A percentile compares a stretch with the other conserved stretches of the same genome.
phyloP scores from a whole-genome alignment of 257 asterid genomes.

The Solanum phureja region DNA sequence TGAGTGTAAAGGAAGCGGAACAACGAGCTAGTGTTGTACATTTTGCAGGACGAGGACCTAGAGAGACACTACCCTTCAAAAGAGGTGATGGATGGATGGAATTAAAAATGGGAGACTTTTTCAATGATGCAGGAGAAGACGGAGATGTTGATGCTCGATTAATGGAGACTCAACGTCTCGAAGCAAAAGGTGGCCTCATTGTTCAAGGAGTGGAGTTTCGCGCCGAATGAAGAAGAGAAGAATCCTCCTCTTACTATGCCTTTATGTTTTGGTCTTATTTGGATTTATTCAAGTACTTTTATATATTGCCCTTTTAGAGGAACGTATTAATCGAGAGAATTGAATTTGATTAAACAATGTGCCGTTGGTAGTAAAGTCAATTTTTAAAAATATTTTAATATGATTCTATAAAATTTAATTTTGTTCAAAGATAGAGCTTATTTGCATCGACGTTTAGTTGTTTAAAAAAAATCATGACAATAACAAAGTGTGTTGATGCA shows the following conservation, averaged over 20 bases:
- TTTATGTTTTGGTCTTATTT: background rate
- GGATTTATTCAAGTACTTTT: background rate
- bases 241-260: background rate
- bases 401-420: background rate
- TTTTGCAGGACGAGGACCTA: constrained; percentile 7
- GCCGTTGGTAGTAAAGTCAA: too few species aligned
- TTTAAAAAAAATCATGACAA: background rate
- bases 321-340: background rate
- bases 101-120: constrained; percentile 40
- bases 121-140: background rate
- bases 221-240: constrained; percentile 8
- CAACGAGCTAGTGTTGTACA: background rate
- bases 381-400: background rate
- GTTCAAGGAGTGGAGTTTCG: constrained; percentile 50
- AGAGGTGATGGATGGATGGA: constrained; percentile 62
- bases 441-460: background rate
- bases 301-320: background rate
- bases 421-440: background rate
- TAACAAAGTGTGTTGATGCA: background rate
- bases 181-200: too few species aligned
- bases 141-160: constrained; percentile 31
- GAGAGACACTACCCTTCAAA: constrained; percentile 6
- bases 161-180: constrained; percentile 18
- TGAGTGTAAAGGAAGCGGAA: background rate
- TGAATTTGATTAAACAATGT: background rate